A percentile compares a stretch with the other conserved stretches of the same genome.
These are phyloP conservation scores for Apophysomyces variabilis DNA, from an alignment of 371 early-diverging fungal genomes.

Conservation along the genomic window DNA sequence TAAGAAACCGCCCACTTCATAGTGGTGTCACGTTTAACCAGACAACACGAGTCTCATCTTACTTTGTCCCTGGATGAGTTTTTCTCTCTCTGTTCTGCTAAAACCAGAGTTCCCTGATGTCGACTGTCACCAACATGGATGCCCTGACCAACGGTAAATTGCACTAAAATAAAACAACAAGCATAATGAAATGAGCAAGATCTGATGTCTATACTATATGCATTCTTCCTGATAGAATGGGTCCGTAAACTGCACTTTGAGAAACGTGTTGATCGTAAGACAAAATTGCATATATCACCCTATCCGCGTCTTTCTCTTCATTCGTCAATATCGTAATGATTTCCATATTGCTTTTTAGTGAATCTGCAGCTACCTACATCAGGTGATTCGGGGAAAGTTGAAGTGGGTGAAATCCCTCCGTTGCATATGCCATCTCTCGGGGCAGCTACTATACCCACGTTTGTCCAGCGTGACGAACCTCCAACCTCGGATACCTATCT, in stretches of 20 bases:
- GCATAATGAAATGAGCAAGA: background rate
- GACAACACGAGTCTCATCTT: conserved; percentile 11
- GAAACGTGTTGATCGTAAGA: conserved; percentile 43
- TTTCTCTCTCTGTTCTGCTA: conserved; percentile 1
- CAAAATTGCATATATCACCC: background rate
- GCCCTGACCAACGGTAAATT: conserved; percentile 15
- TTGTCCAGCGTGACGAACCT: conserved; percentile 1
- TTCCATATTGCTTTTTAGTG: conserved; percentile 22
- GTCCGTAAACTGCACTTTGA: conserved; percentile 44
- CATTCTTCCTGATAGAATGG: conserved; percentile 32
- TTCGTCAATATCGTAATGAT: background rate
- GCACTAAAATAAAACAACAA: background rate
- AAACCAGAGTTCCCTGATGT: background rate
- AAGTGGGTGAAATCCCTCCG: conserved; percentile 32
- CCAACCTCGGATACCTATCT: conserved; percentile 28
- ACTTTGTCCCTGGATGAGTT: conserved; percentile 9
- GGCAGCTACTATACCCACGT: conserved; percentile 1
- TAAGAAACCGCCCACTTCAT: conserved; percentile 1
- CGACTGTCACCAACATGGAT: conserved; percentile 16
- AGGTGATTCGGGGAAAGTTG: conserved; percentile 42
- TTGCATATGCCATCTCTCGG: conserved; percentile 15
- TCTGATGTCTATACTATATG: too few relatives aligned
- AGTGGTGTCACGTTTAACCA: conserved; percentile 7
- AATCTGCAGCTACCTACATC: conserved; percentile 34
- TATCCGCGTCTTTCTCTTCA: background rate